These are phyloP conservation scores for Urochloa ruziziensis DNA, from an alignment of 176 grass and related monocot genomes.

Conservation along the genomic window DNA sequence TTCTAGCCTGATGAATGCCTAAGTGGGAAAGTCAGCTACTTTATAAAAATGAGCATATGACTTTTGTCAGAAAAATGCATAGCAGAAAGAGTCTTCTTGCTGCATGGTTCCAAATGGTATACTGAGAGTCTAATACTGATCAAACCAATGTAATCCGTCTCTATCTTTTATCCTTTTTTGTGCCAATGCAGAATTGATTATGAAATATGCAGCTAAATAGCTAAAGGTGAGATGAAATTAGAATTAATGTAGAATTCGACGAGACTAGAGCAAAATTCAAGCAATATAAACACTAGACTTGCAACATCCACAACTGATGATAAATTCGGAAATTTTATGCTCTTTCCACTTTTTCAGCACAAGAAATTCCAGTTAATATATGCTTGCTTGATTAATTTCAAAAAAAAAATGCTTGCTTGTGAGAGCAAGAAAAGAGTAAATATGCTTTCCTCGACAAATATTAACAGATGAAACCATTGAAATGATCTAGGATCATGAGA, in stretches of 20 bases:
- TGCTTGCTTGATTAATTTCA: too few species aligned
- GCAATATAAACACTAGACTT: neutral
- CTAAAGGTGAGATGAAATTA: neutral
- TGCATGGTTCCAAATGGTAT: neutral
- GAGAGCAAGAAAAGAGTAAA: neutral
- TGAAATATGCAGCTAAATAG: neutral
- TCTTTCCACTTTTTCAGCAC: neutral
- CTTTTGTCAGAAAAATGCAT: neutral
- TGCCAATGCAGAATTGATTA: neutral
- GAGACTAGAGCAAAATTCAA: neutral
- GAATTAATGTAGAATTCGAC: neutral
- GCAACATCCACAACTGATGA: neutral
- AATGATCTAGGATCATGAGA: constrained; percentile 1
- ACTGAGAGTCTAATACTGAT: neutral
- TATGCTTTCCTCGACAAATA: neutral
- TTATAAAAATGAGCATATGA: neutral
- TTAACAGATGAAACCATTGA: neutral
- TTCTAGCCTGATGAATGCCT: constrained; percentile 27
- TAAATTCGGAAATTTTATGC: neutral
- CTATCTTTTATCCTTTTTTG: neutral
- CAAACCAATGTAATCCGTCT: neutral
- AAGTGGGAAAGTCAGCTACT: neutral
- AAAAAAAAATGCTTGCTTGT: neutral
- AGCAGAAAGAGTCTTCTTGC: neutral
- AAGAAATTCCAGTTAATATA: neutral